Evolutionary conservation across 139 green algal species (phyloP).

Genomic region (Closterium sp.): DNA sequence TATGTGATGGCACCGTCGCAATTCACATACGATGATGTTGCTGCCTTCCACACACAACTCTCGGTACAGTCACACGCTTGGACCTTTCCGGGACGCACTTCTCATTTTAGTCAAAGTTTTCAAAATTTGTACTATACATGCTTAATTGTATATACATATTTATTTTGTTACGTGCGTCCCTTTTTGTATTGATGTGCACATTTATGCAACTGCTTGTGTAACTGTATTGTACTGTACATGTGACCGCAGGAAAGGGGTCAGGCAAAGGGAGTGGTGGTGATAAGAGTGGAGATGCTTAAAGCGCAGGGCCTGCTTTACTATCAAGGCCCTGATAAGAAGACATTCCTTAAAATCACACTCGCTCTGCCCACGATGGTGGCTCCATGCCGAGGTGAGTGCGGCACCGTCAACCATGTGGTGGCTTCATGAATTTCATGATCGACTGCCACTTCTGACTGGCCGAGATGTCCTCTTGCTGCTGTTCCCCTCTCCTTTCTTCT

Average conservation of each 20-base stretch:
- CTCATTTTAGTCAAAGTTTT: too few species aligned
- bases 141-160: not conserved
- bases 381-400: conserved; percentile 31
- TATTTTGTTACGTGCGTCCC: too few species aligned
- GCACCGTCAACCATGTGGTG: too few species aligned
- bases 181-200: not conserved
- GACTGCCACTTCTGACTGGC: conserved; percentile 68
- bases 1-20: conserved; percentile 73
- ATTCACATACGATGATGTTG: conserved; percentile 74
- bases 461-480: too few species aligned
- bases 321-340: conserved; percentile 49
- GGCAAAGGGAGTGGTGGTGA: not conserved
- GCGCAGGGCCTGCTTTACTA: conserved; percentile 83
- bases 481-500: too few species aligned
- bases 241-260: not conserved
- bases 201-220: not conserved
- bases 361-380: conserved; percentile 77
- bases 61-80: conserved; percentile 59
- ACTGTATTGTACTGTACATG: not conserved
- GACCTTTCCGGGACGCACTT: not conserved
- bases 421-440: conserved; percentile 82
- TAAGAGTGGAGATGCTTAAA: conserved; percentile 65
- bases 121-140: too few species aligned
- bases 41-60: conserved; percentile 64
- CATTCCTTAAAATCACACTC: conserved; percentile 83